A percentile compares a stretch with the other conserved stretches of the same genome.
Evolutionary conservation across 768 basidiomycete genomes (phyloP).

Genomic region (Multifurca ochricompacta): DNA sequence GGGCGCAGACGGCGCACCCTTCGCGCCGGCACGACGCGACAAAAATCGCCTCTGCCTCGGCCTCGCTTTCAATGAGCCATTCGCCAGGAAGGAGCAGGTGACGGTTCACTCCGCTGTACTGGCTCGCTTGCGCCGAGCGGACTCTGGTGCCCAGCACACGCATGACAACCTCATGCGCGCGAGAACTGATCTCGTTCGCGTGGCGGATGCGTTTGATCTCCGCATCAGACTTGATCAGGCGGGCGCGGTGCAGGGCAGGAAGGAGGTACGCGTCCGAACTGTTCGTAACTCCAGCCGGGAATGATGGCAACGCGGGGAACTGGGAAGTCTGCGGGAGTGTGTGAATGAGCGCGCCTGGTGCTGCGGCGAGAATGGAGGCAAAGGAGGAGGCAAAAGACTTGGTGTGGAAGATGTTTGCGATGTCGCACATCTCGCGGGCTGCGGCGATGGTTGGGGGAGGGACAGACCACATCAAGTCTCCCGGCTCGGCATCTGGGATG

Average conservation of each 20-base stretch:
- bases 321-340: constrained; percentile 47
- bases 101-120: constrained; percentile 32
- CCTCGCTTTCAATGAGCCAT: constrained; percentile 89
- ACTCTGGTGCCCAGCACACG: constrained; percentile 74
- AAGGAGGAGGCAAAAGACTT: constrained; percentile 40
- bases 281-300: constrained; percentile 31
- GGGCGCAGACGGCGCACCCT: constrained; percentile 49
- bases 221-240: constrained; percentile 65
- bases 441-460: constrained; percentile 65
- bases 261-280: constrained; percentile 58
- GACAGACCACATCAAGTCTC: constrained; percentile 82
- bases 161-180: constrained; percentile 92
- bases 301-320: constrained; percentile 43
- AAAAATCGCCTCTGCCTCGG: constrained; percentile 90
- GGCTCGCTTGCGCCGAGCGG: constrained; percentile 26
- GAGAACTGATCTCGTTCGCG: constrained; percentile 81
- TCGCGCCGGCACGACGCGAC: constrained; percentile 83
- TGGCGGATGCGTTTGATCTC: constrained; percentile 72
- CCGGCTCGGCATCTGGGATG: constrained; percentile 66
- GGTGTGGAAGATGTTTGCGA: constrained; percentile 50
- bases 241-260: constrained; percentile 68
- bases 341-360: constrained; percentile 56
- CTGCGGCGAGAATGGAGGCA: constrained; percentile 37
- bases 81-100: constrained; percentile 61
- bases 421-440: constrained; percentile 47